Evolutionary conservation across 805 yeast species (phyloP), one percentile per base, ranked within the genome.

Genomic region (Priceomyces fermenticarens): DNA sequence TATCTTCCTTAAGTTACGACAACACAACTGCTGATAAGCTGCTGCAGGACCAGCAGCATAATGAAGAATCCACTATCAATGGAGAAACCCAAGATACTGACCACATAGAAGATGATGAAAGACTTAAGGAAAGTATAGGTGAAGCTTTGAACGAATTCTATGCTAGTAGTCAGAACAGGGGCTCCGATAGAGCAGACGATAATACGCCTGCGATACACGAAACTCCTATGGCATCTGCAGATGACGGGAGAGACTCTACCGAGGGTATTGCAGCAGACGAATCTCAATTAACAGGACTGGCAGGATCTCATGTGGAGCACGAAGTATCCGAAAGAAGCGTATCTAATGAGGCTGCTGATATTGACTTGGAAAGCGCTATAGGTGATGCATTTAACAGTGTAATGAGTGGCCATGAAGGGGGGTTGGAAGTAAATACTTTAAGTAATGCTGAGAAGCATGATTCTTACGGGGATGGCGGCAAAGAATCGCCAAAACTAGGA

Each of bases 91-190:
- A 31, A n/a, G 17, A 8, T 31, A n/a, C 33, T 11, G 39, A 38
- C 29, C 29, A 40, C 30, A 20, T 20, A 5, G 25, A 20, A 8
- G 51, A 48, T 10, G 63, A 56, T 30, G 23, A 47, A 7, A 63
- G 57, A 20, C 47, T 63, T 35, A 64, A 64, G 39, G 57, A 55
- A 33, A 70, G 70, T 28, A 65, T 68, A 32, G 72, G 69, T 12
- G 63, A 63, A 44, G 73, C 65, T 0, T 64, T 69, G 45, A 56
- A 55, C 47, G 67, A 52, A 47, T 65, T 59, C 46, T 61, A 49
- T 41, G 48, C 46, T 30, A 32, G 36, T 30, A 36, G 43, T 30
- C 37, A 37, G 10, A 26, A 38, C 16, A 35, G 15, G 7, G n/a
- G 20, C 10, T 15, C 10, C 6, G 13, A 17, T n/a, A 16, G 11